Conservation (phyloP, 768 basidiomycete genomes). For the Lentinula aciculospora region DNA sequence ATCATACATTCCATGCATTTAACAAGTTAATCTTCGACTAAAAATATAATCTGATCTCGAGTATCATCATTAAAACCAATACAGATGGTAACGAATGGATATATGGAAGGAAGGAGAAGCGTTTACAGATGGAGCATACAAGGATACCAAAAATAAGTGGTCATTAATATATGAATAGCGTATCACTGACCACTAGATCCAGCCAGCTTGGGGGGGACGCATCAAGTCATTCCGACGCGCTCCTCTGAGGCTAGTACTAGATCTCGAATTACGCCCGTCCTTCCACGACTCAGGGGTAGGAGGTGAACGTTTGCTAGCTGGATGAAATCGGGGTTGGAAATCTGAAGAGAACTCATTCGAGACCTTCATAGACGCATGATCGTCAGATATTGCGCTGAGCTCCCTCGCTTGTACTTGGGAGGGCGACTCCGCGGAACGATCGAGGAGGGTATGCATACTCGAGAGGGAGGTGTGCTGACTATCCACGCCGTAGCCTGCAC, state of each 20-base stretch:
- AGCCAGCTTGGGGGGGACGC: constrained; percentile 37
- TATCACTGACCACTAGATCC: constrained; percentile 32
- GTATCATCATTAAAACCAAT: neutral
- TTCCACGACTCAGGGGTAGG: constrained; percentile 45
- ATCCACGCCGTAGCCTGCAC: constrained; percentile 26
- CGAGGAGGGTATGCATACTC: constrained; percentile 57
- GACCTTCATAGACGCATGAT: neutral
- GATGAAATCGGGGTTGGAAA: constrained; percentile 7
- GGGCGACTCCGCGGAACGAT: constrained; percentile 20
- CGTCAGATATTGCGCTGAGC: constrained; percentile 17
- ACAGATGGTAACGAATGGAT: neutral
- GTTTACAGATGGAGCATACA: neutral
- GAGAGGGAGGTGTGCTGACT: constrained; percentile 51
- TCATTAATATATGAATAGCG: too few species aligned
- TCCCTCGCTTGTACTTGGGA: constrained; percentile 25
- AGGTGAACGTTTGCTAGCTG: constrained; percentile 21
- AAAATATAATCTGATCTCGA: too few species aligned
- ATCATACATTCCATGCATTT: too few species aligned
- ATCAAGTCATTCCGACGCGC: constrained; percentile 7
- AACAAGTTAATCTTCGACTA: too few species aligned
- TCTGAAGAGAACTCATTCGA: neutral
- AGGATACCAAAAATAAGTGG: constrained; percentile 2
- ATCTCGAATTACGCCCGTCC: constrained; percentile 21
- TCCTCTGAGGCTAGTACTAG: constrained; percentile 20
- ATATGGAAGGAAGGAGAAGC: neutral